Conservation (phyloP, 1,284 basidiomycete genomes). For the Hymenochaete sp. region DNA sequence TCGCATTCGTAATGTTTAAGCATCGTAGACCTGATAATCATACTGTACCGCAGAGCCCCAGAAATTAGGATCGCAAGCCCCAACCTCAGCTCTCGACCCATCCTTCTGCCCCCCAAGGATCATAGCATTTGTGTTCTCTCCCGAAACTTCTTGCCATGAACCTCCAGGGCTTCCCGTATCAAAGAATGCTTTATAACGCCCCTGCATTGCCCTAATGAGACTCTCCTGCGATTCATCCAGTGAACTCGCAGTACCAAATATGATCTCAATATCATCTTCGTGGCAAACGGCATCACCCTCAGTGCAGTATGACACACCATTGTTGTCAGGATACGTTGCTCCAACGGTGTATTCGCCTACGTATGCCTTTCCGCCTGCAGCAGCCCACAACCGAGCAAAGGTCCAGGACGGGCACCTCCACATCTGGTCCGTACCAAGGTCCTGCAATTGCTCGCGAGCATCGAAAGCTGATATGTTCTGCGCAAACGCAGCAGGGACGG, state of each 20-base stretch:
- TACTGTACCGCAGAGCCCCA: slow-evolving; percentile 57
- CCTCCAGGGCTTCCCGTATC: slow-evolving; percentile 51
- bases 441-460: slow-evolving; percentile 46
- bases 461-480: slow-evolving; percentile 32
- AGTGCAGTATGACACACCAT: slow-evolving; percentile 43
- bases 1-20: neutral
- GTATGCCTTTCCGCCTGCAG: slow-evolving; percentile 54
- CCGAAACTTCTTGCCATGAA: slow-evolving; percentile 43
- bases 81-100: slow-evolving; percentile 36
- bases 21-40: slow-evolving; percentile 54
- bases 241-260: slow-evolving; percentile 61
- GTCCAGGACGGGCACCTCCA: slow-evolving; percentile 68
- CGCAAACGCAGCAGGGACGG: slow-evolving; percentile 23
- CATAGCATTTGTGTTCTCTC: slow-evolving; percentile 42
- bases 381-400: slow-evolving; percentile 57
- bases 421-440: slow-evolving; percentile 58
- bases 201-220: slow-evolving; percentile 54
- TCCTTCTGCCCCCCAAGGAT: slow-evolving; percentile 51
- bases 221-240: slow-evolving; percentile 49
- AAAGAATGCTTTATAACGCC: slow-evolving; percentile 61
- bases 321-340: slow-evolving; percentile 60
- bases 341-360: slow-evolving; percentile 64
- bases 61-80: slow-evolving; percentile 53
- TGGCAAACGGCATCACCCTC: slow-evolving; percentile 55
- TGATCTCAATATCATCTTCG: slow-evolving; percentile 66